A percentile compares a stretch with the other conserved stretches of the same genome.
phyloP scores from a whole-genome alignment of 495 filamentous ascomycete species.

The Ascobolus immersus region DNA sequence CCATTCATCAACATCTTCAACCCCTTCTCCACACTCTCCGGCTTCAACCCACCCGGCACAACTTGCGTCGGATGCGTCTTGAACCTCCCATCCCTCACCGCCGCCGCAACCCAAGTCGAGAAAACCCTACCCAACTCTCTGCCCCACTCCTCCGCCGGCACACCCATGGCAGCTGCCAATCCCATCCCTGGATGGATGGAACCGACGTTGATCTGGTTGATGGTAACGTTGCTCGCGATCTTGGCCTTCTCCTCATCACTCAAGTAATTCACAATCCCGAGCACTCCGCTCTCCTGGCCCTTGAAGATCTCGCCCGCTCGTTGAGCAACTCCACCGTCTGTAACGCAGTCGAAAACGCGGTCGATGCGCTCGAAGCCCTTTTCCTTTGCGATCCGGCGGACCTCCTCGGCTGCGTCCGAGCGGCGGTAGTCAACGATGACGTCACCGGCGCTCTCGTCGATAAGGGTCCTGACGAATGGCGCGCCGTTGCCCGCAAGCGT shows the following conservation, averaged over 20 bases:
- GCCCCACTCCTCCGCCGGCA: constrained; percentile 8
- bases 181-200: neutral
- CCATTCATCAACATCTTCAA: constrained; percentile 15
- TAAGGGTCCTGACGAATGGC: constrained; percentile 17
- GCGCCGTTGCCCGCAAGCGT: constrained; percentile 18
- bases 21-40: constrained; percentile 15
- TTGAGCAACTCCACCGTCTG: constrained; percentile 12
- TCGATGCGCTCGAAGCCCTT: constrained; percentile 16
- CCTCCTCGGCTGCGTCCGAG: constrained; percentile 16
- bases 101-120: constrained; percentile 14
- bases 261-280: constrained; percentile 3
- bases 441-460: too few relatives aligned
- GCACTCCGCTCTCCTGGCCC: constrained; percentile 7
- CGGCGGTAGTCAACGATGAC: constrained; percentile 21
- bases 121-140: constrained; percentile 19
- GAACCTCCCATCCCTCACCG: constrained; percentile 17
- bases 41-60: constrained; percentile 17
- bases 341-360: constrained; percentile 12
- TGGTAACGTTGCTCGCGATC: constrained; percentile 7
- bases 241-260: constrained; percentile 6
- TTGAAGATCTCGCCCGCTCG: constrained; percentile 8
- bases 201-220: too few relatives aligned
- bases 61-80: constrained; percentile 18
- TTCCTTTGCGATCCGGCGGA: constrained; percentile 13
- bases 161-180: neutral